Evolutionary conservation across 352 stramenopile species (phyloP), one percentile per base, ranked within the genome.

Genomic region (Globisporangium heterothallicum): DNA sequence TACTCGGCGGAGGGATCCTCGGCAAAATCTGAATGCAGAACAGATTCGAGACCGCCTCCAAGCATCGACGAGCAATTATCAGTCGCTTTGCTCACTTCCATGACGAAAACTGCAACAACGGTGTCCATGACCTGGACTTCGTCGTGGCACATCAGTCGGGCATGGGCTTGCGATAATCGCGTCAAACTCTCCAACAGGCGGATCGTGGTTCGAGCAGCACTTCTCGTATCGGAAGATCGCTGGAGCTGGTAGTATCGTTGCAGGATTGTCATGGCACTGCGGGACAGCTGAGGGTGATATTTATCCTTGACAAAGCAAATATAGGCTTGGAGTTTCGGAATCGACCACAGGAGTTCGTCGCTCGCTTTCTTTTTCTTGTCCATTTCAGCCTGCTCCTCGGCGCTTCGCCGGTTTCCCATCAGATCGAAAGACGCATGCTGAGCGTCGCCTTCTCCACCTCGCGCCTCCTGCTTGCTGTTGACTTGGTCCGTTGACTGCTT

Each of bases 161-260:
- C 95, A 64, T 98, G 94, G 10, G 93, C 95, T 66, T 94, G 81
- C 6, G 85, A 68, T 4, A 99, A 52, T 6, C 96, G 84, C 56
- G 97, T 97, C 26, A 98, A 78, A 42, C 84, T 97, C 65, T 98
- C 94, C 0, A 99, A 64, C 56, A 98, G 82, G 16, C 94, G 84
- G 53, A 98, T 95, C 19, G 94, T 98, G 22, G 95, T 95, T 6
- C 86, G 77, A 45, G 76, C 62, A 24, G 78, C 66, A 67, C 86
- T 74, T 51, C 79, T 56, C 61, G 62, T 72, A 44, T 92, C 80
- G 4, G 66, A 76, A 13, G 72, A 69, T 12, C 80, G 70, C 55
- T 96, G 83, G 6, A 74, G 51, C 48, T 93, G 77, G 64, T 98
- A 98, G 64, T 98, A 97, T 4, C 75, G 76, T 62, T 97, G 79